phyloP scores from a whole-genome alignment of 108 stramenopile species.

The Phaeodactylum tricornutum region DNA sequence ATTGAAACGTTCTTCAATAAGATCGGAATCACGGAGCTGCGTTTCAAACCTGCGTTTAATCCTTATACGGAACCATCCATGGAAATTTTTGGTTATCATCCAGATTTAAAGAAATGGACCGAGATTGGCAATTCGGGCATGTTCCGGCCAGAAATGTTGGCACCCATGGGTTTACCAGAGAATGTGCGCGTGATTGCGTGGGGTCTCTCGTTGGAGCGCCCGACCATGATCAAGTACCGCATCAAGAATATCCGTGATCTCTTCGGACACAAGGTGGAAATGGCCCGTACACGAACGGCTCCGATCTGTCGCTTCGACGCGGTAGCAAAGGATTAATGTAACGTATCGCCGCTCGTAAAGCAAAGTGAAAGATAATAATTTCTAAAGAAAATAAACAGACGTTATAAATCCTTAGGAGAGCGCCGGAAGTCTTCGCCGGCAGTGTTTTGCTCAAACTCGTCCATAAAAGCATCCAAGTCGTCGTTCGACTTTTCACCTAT shows the following conservation, averaged over 20 bases:
- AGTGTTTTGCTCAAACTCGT: conserved; percentile 74
- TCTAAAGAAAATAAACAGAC: no score
- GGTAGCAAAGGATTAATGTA: no score
- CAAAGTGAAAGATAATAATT: no score
- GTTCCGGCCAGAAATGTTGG: conserved; percentile 99
- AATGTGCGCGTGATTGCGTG: conserved; percentile 99
- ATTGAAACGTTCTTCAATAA: conserved; percentile 98
- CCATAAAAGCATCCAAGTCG: conserved; percentile 73
- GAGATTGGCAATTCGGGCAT: conserved; percentile 99
- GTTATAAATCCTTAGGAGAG: no score
- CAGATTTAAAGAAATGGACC: conserved; percentile 99
- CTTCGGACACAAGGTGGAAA: conserved; percentile 99
- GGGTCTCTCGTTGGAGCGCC: conserved; percentile 97
- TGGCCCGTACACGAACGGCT: conserved; percentile 87
- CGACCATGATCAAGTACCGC: conserved; percentile 99
- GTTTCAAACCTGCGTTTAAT: conserved; percentile 99
- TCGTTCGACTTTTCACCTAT: conserved; percentile 15
- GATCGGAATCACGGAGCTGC: conserved; percentile 97
- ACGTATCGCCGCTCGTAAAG: no score
- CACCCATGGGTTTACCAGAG: conserved; percentile 99
- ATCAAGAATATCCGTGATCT: conserved; percentile 98
- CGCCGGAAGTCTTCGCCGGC: conserved; percentile 70
- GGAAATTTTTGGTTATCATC: conserved; percentile 99
- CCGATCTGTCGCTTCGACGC: conserved; percentile 96
- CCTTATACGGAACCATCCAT: conserved; percentile 99